Base-by-base conservation (phyloP, 345 rosid species). In the Lumnitzera littorea region DNA sequence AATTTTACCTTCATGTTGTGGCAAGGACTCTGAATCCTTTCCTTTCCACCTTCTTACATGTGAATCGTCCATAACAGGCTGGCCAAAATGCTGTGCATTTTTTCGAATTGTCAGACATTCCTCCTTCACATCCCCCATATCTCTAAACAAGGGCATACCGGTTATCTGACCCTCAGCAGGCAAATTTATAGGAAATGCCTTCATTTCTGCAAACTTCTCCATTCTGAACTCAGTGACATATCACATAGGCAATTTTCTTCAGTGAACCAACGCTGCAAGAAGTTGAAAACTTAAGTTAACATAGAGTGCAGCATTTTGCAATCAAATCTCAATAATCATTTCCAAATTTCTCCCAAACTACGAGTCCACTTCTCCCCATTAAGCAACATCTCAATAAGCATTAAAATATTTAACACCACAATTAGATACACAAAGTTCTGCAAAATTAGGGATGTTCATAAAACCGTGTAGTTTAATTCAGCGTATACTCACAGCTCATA, bases 171-270 rank as follows among this genome's bases (percentile, higher is more conserved):
- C 81, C 15, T 60, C 62, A 48, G 63, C 64, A 52, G 88, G 84
- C 69, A 73, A 61, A 71, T 80, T 83, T 53, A 77, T 65, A 48
- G 87, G 84, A 65, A 80, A 73, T 60, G 64, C 65, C 77, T 80
- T 85, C 11, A 74, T 69, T 71, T 89, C 89, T 53, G 79, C 14
- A 71, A 74, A 65, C 76, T 83, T 85, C 60, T 91, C 91, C 95
- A 91, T 85, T 72, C 66, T 47, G 59, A 56, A 61, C 65, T 68
- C 64, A 64, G 53, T 55, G 12, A 60, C 67, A 64, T 63, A 58
- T 73, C 55, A 74, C 84, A 84, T 77, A 62, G 69, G 74, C 2
- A 57, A 23, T 46, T 55, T 52, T 58, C 52, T n/a, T 58, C 62
- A 31, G 36, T 54, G n/a, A 54, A 62, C 20, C 36, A 72, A 60